These are phyloP conservation scores for Aspergillus chevalieri DNA, from an alignment of 2,329 filamentous ascomycete genomes.

Conservation along the genomic window DNA sequence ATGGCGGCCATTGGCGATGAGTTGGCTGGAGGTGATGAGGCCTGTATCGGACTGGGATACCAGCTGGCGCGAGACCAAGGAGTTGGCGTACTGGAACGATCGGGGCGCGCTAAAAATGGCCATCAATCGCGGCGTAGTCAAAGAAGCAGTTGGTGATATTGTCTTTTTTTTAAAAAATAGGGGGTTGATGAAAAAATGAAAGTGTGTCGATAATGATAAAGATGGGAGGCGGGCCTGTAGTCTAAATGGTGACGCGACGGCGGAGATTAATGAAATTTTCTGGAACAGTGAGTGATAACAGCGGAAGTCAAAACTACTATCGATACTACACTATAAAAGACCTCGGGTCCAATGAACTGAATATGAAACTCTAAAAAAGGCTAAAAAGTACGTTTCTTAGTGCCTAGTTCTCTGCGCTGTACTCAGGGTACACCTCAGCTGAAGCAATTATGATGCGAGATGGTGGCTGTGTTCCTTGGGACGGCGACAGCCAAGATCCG, in stretches of 20 bases:
- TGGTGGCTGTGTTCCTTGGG: background rate
- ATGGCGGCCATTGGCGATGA: constrained; percentile 21
- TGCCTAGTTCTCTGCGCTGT: too few relatives aligned
- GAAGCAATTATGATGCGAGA: background rate
- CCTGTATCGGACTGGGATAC: constrained; percentile 19
- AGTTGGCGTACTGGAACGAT: constrained; percentile 42
- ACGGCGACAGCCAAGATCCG: background rate
- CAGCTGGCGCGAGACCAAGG: constrained; percentile 15
- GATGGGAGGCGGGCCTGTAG: too few relatives aligned
- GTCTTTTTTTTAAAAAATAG: background rate
- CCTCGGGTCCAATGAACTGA: background rate
- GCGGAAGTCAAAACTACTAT: too few relatives aligned
- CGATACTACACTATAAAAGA: too few relatives aligned
- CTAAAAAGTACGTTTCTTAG: too few relatives aligned
- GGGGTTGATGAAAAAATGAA: background rate
- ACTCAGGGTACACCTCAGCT: background rate
- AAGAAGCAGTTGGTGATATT: background rate
- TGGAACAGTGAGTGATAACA: too few relatives aligned
- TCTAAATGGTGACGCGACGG: background rate
- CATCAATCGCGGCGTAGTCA: constrained; percentile 18
- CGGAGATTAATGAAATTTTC: background rate
- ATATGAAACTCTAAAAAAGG: background rate
- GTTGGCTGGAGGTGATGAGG: constrained; percentile 11
- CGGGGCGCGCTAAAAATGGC: constrained; percentile 44
- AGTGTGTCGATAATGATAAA: background rate